These are phyloP conservation scores for Penicillium soppii DNA, from an alignment of 495 filamentous ascomycete genomes.

Conservation along the genomic window DNA sequence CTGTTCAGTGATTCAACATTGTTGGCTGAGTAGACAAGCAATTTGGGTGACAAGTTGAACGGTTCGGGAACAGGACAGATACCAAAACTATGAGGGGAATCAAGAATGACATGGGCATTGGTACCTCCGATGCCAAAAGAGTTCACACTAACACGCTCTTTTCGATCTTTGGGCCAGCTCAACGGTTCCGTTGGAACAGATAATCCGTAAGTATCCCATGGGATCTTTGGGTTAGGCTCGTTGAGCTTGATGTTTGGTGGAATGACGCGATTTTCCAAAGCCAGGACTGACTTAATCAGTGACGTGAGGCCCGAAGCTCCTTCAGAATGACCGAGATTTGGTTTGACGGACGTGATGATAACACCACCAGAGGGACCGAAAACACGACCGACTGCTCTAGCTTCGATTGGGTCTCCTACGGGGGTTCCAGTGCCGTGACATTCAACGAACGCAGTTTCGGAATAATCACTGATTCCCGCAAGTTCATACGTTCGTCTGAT, in stretches of 20 bases:
- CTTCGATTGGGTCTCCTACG: conserved; percentile 44
- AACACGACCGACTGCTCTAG: conserved; percentile 41
- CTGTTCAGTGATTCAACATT: background rate
- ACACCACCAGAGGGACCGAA: conserved; percentile 30
- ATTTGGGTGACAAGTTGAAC: background rate
- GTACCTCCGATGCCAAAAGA: conserved; percentile 34
- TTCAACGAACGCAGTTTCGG: conserved; percentile 27
- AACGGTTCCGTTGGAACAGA: conserved; percentile 21
- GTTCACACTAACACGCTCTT: conserved; percentile 29
- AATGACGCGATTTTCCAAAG: conserved; percentile 48
- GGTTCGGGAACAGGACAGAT: background rate
- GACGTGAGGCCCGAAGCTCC: conserved; percentile 55
- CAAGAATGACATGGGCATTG: conserved; percentile 33
- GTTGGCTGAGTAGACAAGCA: conserved; percentile 3
- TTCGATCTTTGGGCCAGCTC: conserved; percentile 22
- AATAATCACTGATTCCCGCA: conserved; percentile 27
- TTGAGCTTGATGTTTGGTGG: conserved; percentile 48
- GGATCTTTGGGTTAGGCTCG: conserved; percentile 22
- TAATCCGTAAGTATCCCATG: conserved; percentile 5
- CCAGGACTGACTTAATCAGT: conserved; percentile 54
- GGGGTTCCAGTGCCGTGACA: conserved; percentile 33
- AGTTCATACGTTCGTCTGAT: conserved; percentile 35
- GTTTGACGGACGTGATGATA: conserved; percentile 42
- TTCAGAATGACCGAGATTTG: conserved; percentile 53
- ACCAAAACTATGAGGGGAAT: conserved; percentile 1